phyloP scores from a whole-genome alignment of 306 rosid genomes.

The Quercus suber region DNA sequence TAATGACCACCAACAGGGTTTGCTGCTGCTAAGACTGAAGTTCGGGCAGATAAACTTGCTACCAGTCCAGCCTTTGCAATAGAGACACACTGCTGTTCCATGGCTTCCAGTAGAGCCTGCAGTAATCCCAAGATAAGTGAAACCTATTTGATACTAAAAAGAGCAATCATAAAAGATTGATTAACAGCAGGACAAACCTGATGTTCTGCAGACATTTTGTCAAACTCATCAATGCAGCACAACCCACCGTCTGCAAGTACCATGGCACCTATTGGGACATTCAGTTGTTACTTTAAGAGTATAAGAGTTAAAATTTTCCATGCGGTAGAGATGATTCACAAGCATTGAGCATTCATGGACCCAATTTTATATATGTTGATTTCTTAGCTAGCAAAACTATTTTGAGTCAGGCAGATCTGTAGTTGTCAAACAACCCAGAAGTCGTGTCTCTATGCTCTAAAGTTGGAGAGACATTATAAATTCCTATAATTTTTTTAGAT shows the following conservation, averaged over 20 bases:
- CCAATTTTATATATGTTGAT: conserved; percentile 7
- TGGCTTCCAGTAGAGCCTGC: conserved; percentile 90
- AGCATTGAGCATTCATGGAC: background rate
- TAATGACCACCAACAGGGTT: conserved; percentile 98
- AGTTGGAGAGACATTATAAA: background rate
- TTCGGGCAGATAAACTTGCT: conserved; percentile 94
- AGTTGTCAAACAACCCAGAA: background rate
- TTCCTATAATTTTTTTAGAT: background rate
- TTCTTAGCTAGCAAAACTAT: background rate
- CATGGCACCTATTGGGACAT: conserved; percentile 72
- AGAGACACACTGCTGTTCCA: conserved; percentile 99
- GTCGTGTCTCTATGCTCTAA: background rate
- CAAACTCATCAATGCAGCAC: conserved; percentile 95
- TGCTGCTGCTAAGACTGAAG: conserved; percentile 94
- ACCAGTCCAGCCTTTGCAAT: conserved; percentile 95
- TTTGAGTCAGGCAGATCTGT: background rate
- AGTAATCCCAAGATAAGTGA: conserved; percentile 18
- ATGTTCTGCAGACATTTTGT: conserved; percentile 92
- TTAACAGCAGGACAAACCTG: conserved; percentile 63
- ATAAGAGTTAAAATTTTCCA: conserved; percentile 5
- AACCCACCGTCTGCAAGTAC: conserved; percentile 93
- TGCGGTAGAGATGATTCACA: background rate
- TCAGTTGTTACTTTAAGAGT: conserved; percentile 19
- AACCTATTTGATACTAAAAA: conserved; percentile 16
- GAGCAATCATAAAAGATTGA: conserved; percentile 20